Evolutionary conservation across 2,329 filamentous ascomycete genomes (phyloP).

Genomic region (Talaromyces albobiverticillius): DNA sequence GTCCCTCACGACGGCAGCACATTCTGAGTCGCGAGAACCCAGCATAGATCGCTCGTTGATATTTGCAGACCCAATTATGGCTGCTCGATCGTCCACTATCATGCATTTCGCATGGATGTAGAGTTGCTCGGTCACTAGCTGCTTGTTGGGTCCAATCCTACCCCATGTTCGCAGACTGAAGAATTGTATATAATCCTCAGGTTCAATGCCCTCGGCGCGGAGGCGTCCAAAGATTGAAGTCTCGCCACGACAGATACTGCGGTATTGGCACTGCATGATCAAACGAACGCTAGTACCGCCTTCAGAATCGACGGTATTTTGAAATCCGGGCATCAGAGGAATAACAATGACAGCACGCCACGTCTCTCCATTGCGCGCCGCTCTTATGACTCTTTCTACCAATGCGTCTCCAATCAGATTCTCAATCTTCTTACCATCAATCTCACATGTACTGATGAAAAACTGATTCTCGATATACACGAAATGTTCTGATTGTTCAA

Average conservation of each 20-base stretch:
- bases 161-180: slow-evolving; percentile 92
- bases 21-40: slow-evolving; percentile 86
- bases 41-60: slow-evolving; percentile 98
- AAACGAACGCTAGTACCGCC: slow-evolving; percentile 91
- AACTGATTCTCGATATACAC: slow-evolving; percentile 99
- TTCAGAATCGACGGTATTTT: slow-evolving; percentile 90
- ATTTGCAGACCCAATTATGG: slow-evolving; percentile 94
- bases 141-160: slow-evolving; percentile 76
- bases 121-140: slow-evolving; percentile 88
- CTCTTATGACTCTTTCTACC: slow-evolving; percentile 84
- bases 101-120: slow-evolving; percentile 99
- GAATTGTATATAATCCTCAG: slow-evolving; percentile 93
- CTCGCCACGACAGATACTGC: slow-evolving; percentile 91
- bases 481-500: slow-evolving; percentile 92
- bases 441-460: slow-evolving; percentile 90
- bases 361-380: slow-evolving; percentile 76
- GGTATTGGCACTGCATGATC: slow-evolving; percentile 96
- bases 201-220: slow-evolving; percentile 75
- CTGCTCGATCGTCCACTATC: slow-evolving; percentile 89
- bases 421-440: slow-evolving; percentile 80
- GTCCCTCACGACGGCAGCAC: slow-evolving; percentile 84
- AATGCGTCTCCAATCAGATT: slow-evolving; percentile 94
- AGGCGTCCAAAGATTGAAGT: slow-evolving; percentile 88
- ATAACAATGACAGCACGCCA: slow-evolving; percentile 91
- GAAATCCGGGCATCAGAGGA: slow-evolving; percentile 96